A percentile compares a stretch with the other conserved stretches of the same genome.
phyloP scores from a whole-genome alignment of 2,329 filamentous ascomycete species.

The Trichophyton benhamiae region DNA sequence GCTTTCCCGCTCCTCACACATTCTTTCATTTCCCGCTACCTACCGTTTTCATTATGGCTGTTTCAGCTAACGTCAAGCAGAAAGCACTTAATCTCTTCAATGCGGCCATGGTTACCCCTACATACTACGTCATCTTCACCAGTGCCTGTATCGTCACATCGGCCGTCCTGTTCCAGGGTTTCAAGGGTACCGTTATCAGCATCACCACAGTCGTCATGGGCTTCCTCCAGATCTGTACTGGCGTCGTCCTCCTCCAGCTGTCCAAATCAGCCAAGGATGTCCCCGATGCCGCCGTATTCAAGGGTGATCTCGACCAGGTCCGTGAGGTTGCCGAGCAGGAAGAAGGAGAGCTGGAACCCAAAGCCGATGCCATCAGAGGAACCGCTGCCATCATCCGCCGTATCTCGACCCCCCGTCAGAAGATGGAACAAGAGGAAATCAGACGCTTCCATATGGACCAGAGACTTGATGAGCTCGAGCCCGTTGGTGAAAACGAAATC shows the following conservation, averaged over 20 bases:
- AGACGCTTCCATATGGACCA: slow-evolving; percentile 70
- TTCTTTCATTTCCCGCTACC: neutral
- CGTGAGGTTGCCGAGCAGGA: slow-evolving; percentile 90
- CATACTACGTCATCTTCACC: slow-evolving; percentile 98
- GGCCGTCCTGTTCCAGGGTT: slow-evolving; percentile 80
- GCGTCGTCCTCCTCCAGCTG: slow-evolving; percentile 85
- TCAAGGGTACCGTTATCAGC: slow-evolving; percentile 68
- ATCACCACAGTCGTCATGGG: slow-evolving; percentile 87
- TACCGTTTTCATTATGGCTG: neutral
- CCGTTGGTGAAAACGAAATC: slow-evolving; percentile 65
- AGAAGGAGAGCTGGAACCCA: slow-evolving; percentile 90
- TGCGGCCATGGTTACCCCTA: slow-evolving; percentile 89
- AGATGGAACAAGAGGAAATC: slow-evolving; percentile 68
- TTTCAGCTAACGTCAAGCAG: slow-evolving; percentile 39
- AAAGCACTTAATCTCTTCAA: slow-evolving; percentile 98
- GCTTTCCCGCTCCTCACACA: too few relatives aligned
- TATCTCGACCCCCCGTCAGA: slow-evolving; percentile 61
- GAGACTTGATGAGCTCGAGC: slow-evolving; percentile 54
- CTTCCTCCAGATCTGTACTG: slow-evolving; percentile 85
- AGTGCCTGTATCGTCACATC: slow-evolving; percentile 91
- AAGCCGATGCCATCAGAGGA: slow-evolving; percentile 89
- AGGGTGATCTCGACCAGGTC: slow-evolving; percentile 85
- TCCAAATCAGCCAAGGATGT: slow-evolving; percentile 98
- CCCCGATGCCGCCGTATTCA: slow-evolving; percentile 82
- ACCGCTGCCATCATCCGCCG: slow-evolving; percentile 76